Evolutionary conservation across 1,284 basidiomycete genomes (phyloP).

Genomic region (Microbotryum silenes-acaulis): DNA sequence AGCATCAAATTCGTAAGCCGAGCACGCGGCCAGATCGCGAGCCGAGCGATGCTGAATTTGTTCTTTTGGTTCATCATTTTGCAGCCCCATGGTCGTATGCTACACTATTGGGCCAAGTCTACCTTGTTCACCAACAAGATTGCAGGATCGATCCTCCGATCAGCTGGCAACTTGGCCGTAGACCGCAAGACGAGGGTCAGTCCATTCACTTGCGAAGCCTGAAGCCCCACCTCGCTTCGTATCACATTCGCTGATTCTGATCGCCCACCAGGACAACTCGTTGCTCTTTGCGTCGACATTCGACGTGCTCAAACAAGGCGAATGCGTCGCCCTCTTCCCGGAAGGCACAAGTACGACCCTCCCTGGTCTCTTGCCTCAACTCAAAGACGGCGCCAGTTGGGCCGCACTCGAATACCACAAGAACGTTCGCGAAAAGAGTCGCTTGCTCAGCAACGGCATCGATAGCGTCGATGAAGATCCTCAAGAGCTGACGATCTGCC

Average conservation of each 20-base stretch:
- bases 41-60: slow-evolving; percentile 13
- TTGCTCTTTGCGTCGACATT: slow-evolving; percentile 84
- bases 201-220: not conserved
- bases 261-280: slow-evolving; percentile 55
- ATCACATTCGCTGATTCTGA: not conserved
- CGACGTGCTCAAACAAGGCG: slow-evolving; percentile 66
- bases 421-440: slow-evolving; percentile 49
- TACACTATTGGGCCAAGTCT: slow-evolving; percentile 87
- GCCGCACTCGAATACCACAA: slow-evolving; percentile 84
- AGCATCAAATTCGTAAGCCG: too few species aligned
- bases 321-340: slow-evolving; percentile 85
- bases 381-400: slow-evolving; percentile 96
- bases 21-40: too few species aligned
- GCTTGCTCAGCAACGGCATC: slow-evolving; percentile 11
- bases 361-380: slow-evolving; percentile 71
- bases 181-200: slow-evolving; percentile 70
- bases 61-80: slow-evolving; percentile 50
- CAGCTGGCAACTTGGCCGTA: slow-evolving; percentile 90
- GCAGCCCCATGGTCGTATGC: slow-evolving; percentile 58
- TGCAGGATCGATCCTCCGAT: slow-evolving; percentile 64
- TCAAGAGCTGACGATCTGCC: slow-evolving; percentile 57
- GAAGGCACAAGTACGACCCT: slow-evolving; percentile 69
- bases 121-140: slow-evolving; percentile 67
- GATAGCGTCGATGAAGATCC: slow-evolving; percentile 39
- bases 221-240: not conserved